These are phyloP conservation scores for Aspergillus sclerotioniger DNA, from an alignment of 495 filamentous ascomycete species.

Conservation along the genomic window DNA sequence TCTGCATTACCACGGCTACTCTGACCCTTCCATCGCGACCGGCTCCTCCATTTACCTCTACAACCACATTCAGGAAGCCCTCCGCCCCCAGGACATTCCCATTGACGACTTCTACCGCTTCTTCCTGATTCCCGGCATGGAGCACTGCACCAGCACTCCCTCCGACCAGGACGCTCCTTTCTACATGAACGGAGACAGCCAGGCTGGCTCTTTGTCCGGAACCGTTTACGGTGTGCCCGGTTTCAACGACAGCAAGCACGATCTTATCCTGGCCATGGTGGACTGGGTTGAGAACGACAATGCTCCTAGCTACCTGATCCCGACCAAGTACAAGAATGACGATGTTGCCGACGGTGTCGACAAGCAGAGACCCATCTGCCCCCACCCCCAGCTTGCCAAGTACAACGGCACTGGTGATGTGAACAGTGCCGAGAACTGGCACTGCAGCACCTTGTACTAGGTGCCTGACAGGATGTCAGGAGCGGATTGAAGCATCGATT, in stretches of 20 bases:
- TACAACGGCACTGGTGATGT: slow-evolving; percentile 7
- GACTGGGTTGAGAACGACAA: slow-evolving; percentile 50
- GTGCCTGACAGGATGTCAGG: not conserved
- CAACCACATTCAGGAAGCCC: slow-evolving; percentile 11
- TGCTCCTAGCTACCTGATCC: slow-evolving; percentile 39
- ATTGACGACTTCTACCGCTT: slow-evolving; percentile 30
- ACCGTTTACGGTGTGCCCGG: slow-evolving; percentile 36
- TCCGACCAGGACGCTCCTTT: slow-evolving; percentile 26
- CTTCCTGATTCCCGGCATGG: slow-evolving; percentile 48
- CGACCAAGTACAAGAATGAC: slow-evolving; percentile 42
- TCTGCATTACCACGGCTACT: slow-evolving; percentile 52
- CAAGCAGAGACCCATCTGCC: slow-evolving; percentile 45
- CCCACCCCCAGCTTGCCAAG: slow-evolving; percentile 33
- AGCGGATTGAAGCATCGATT: too few species aligned
- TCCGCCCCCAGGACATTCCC: slow-evolving; percentile 17
- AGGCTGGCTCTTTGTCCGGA: slow-evolving; percentile 9
- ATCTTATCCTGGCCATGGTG: slow-evolving; percentile 49
- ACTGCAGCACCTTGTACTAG: slow-evolving; percentile 2
- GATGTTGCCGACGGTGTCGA: slow-evolving; percentile 32
- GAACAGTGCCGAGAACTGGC: slow-evolving; percentile 1
- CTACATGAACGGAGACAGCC: slow-evolving; percentile 31
- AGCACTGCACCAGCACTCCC: slow-evolving; percentile 20
- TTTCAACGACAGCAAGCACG: slow-evolving; percentile 41
- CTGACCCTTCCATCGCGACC: slow-evolving; percentile 35
- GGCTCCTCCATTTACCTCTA: slow-evolving; percentile 18